A percentile compares a stretch with the other conserved stretches of the same genome.
Evolutionary conservation across 1,284 basidiomycete genomes (phyloP).

Genomic region (Puccinia brachypodii): DNA sequence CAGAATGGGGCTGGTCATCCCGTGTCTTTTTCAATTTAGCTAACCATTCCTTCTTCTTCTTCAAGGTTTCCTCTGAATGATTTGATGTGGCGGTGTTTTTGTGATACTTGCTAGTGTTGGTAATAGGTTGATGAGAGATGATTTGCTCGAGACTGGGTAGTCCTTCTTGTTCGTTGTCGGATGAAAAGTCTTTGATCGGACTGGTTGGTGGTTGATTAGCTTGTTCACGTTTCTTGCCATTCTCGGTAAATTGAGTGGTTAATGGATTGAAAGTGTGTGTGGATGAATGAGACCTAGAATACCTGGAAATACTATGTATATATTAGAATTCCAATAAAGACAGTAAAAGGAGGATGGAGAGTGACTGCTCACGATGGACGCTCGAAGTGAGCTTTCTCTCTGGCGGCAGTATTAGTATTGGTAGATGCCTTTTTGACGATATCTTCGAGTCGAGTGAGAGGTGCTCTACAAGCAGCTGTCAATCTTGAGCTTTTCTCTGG

Average conservation of each 20-base stretch:
- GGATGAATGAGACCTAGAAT: conserved; percentile 4
- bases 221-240: neutral
- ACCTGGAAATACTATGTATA: neutral
- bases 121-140: neutral
- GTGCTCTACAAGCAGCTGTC: conserved; percentile 23
- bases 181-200: neutral
- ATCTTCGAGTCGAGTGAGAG: conserved; percentile 15
- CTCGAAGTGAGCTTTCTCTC: neutral
- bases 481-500: conserved; percentile 38
- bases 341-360: neutral
- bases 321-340: neutral
- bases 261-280: conserved; percentile 5
- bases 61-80: neutral
- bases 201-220: neutral
- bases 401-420: neutral
- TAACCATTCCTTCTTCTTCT: conserved; percentile 35
- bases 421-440: conserved; percentile 14
- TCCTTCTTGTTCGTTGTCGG: conserved; percentile 11
- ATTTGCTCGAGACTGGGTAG: neutral
- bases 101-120: neutral
- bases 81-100: neutral
- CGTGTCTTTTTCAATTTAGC: conserved; percentile 1
- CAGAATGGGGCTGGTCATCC: too few species aligned
- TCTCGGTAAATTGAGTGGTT: neutral
- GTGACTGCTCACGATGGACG: neutral